Conservation (phyloP, 2,329 filamentous ascomycete species). For the Diaporthe sp. region DNA sequence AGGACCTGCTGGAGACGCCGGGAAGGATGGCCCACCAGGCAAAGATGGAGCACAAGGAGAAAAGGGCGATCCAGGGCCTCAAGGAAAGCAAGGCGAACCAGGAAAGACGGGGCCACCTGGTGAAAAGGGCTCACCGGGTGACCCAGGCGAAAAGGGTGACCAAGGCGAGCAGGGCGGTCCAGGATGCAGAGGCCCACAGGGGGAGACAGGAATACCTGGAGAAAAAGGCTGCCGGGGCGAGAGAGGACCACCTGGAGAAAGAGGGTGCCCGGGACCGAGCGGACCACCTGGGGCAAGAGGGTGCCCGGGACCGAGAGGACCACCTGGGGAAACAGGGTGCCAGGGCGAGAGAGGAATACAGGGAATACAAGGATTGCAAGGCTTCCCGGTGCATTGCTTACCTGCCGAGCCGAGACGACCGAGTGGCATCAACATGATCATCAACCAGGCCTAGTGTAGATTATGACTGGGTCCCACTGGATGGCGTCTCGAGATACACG, state of each 20-base stretch:
- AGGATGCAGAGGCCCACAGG: neutral
- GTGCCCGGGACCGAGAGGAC: neutral
- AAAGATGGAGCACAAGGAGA: neutral
- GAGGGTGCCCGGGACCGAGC: neutral
- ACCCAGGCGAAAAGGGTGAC: neutral
- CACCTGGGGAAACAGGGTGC: no score
- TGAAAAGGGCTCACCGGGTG: neutral
- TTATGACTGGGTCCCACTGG: no score
- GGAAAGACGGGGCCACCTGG: neutral
- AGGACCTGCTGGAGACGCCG: neutral
- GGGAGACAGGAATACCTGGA: neutral
- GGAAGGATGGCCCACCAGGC: neutral
- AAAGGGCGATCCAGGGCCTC: neutral
- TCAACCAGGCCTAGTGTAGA: neutral
- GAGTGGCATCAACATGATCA: neutral
- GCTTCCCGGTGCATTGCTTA: neutral
- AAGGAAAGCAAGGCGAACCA: neutral
- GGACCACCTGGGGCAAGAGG: neutral
- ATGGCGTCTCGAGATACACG: neutral
- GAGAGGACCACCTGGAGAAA: neutral
- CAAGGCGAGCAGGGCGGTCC: neutral
- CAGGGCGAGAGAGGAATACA: no score
- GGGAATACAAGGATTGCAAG: neutral
- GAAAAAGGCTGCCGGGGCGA: neutral
- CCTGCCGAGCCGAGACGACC: neutral